Percentiles rank a stretch among this genome's conserved stretches.
Evolutionary conservation across 1,284 basidiomycete species (phyloP).

Genomic region (Naganishia cerealis): DNA sequence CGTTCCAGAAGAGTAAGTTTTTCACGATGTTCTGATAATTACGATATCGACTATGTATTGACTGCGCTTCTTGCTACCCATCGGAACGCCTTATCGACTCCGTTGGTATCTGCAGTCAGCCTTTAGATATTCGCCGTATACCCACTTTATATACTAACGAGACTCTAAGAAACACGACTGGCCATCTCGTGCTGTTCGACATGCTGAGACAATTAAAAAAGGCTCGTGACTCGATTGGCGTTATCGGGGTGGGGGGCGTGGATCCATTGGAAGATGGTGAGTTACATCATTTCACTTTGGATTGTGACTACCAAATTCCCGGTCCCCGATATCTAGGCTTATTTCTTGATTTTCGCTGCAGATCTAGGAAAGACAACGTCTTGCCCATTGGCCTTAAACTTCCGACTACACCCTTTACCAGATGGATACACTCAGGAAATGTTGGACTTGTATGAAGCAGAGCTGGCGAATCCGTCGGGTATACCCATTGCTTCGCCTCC

Average conservation of each 20-base stretch:
- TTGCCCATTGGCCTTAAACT: slow-evolving; percentile 48
- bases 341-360: not conserved
- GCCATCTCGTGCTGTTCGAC: slow-evolving; percentile 66
- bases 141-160: slow-evolving; percentile 64
- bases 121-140: slow-evolving; percentile 35
- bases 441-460: slow-evolving; percentile 45
- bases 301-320: not conserved
- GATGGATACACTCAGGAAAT: slow-evolving; percentile 36
- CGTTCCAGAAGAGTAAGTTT: slow-evolving; percentile 63
- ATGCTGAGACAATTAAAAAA: slow-evolving; percentile 52
- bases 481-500: slow-evolving; percentile 40
- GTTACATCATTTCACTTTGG: not conserved
- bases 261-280: slow-evolving; percentile 26
- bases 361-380: slow-evolving; percentile 26
- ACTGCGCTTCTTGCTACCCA: slow-evolving; percentile 56
- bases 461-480: slow-evolving; percentile 48
- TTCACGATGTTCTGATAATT: too few relatives aligned
- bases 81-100: slow-evolving; percentile 23
- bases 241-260: slow-evolving; percentile 57
- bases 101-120: slow-evolving; percentile 28
- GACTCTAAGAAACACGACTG: slow-evolving; percentile 62
- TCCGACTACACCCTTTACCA: slow-evolving; percentile 49
- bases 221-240: slow-evolving; percentile 60
- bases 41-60: too few relatives aligned
- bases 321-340: not conserved